Evolutionary conservation across 2,329 filamentous ascomycete species (phyloP), one percentile per base, ranked within the genome.

Genomic region (Thelonectria discophora): DNA sequence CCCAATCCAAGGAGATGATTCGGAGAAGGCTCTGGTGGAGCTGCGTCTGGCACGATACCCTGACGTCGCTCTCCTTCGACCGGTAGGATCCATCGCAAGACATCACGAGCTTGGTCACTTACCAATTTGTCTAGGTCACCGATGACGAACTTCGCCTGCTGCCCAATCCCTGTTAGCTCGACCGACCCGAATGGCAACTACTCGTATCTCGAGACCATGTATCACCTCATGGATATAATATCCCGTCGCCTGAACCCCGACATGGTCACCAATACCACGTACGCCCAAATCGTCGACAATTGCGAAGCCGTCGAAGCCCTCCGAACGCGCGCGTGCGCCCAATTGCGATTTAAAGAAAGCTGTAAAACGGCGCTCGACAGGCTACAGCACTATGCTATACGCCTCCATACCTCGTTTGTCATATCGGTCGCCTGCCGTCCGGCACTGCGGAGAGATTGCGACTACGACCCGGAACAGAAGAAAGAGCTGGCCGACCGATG

Each of bases 51-150:
- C 87, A 90, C 65, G 87, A 90, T 58, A 88, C 86, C 6, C 76
- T 90, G 18, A 88, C 86, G 0, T 90, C 87, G 0, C 75, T 90
- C 2, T 89, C 87, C 0, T 90, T 90, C 71, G 87, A 90, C 67
- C 80, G 87, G 83, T 86, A 76, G 67, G 75, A 58, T 10, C 12
- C 37, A 1, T 21, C 27, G 46, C 20, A 11, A 21, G 50, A 37
- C 37, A 53, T 27, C 47, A n/a, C 49, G 9, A 37, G 18, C 63
- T 69, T 48, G 67, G 65, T 48, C 12, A 52, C 51, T 10, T 20
- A 56, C 58, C 43, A 18, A 43, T 57, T 45, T 30, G 39, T 20
- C 13, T 17, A 86, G 84, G n/a, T 82, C 83, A 6, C 87, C 88
- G 2, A 88, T 89, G 80, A 88, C 87, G 20, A 86, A 84, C 69